Evolutionary conservation across 345 rosid species (phyloP).

Genomic region (Citrus medica): DNA sequence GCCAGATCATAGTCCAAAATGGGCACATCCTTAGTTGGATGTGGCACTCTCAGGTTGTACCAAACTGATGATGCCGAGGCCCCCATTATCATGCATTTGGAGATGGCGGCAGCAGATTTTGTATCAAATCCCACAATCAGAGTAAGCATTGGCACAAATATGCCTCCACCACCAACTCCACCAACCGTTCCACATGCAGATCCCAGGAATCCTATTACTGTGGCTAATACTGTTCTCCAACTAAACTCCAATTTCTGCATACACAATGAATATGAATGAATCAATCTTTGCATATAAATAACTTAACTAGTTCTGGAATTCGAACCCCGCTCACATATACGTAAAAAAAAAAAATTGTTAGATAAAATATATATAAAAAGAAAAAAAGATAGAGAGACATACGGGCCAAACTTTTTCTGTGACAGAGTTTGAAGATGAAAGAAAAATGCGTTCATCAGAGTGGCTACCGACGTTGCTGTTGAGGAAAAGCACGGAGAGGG

Average conservation of each 20-base stretch:
- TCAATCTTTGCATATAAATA: not conserved
- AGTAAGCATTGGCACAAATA: constrained; percentile 96
- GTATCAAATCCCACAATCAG: constrained; percentile 86
- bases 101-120: constrained; percentile 95
- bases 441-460: not conserved
- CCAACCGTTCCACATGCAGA: constrained; percentile 96
- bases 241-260: constrained; percentile 59
- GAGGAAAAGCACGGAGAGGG: constrained; percentile 43
- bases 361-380: not conserved
- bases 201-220: constrained; percentile 80
- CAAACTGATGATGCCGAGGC: constrained; percentile 93
- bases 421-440: not conserved
- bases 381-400: constrained; percentile 5
- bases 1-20: constrained; percentile 88
- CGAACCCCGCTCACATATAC: not conserved
- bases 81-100: constrained; percentile 99
- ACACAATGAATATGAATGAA: not conserved
- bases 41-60: constrained; percentile 83
- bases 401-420: constrained; percentile 75
- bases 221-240: constrained; percentile 68
- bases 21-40: constrained; percentile 85
- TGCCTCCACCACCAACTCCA: constrained; percentile 98
- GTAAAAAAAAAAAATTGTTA: not conserved
- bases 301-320: not conserved
- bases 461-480: not conserved